Percentiles rank a stretch among this genome's conserved stretches.
These are phyloP conservation scores for Epichloe typhina DNA, from an alignment of 2,329 filamentous ascomycete species.

Conservation along the genomic window DNA sequence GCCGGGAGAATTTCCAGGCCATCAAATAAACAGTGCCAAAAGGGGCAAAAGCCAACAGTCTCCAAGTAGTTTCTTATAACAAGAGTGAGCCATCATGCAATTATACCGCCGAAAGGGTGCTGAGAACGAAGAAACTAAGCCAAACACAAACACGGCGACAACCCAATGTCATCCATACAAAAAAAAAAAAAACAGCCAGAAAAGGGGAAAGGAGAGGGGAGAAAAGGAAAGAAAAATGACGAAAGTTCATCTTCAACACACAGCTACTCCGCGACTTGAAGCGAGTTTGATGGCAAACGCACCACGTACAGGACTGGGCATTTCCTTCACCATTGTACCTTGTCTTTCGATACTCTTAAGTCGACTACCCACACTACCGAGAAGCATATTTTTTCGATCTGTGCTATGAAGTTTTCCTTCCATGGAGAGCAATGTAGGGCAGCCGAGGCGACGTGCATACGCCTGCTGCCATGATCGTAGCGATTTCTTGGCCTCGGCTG, in stretches of 20 bases:
- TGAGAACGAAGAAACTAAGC: not conserved
- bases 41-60: not conserved
- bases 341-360: conserved; percentile 9
- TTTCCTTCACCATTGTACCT: conserved; percentile 8
- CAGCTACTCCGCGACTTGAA: not conserved
- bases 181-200: not conserved
- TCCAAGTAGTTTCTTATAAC: not conserved
- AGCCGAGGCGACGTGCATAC: conserved; percentile 29
- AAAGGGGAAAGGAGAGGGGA: not conserved
- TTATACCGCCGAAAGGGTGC: not conserved
- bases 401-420: conserved; percentile 19
- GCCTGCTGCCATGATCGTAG: conserved; percentile 34
- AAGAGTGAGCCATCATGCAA: not conserved
- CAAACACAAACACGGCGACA: not conserved
- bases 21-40: not conserved
- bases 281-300: conserved; percentile 4
- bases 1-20: not conserved
- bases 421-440: conserved; percentile 26
- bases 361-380: conserved; percentile 1
- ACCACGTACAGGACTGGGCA: conserved; percentile 3
- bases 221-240: not conserved
- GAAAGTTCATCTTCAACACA: not conserved
- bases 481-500: conserved; percentile 32
- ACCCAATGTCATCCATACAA: too few species aligned
- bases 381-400: conserved; percentile 4